Evolutionary conservation across 768 basidiomycete species (phyloP).

Genomic region (Leccinum boreale): DNA sequence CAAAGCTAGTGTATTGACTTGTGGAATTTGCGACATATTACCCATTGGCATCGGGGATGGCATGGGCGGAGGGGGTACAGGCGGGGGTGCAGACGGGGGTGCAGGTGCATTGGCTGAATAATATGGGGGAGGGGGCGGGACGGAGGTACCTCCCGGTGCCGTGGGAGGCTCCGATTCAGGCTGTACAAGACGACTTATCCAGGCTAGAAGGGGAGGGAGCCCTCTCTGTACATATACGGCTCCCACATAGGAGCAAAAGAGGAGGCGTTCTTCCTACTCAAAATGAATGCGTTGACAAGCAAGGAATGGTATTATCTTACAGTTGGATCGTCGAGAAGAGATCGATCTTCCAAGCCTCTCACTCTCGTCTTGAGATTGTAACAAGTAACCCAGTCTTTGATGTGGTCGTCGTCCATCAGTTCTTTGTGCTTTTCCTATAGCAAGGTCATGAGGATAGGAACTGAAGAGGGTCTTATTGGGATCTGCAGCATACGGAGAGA

Average conservation of each 20-base stretch:
- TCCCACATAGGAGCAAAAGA: constrained; percentile 63
- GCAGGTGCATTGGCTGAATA: constrained; percentile 13
- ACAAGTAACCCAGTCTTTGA: constrained; percentile 46
- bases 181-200: constrained; percentile 57
- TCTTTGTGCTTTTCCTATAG: constrained; percentile 24
- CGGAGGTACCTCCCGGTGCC: constrained; percentile 14
- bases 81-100: constrained; percentile 11
- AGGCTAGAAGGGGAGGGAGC: constrained; percentile 43
- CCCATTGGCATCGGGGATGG: constrained; percentile 12
- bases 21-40: constrained; percentile 26
- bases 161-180: constrained; percentile 36
- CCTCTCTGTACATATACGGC: constrained; percentile 64
- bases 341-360: constrained; percentile 40
- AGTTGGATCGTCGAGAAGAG: constrained; percentile 35
- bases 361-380: constrained; percentile 56
- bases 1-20: constrained; percentile 41
- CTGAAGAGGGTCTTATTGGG: not conserved
- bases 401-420: constrained; percentile 36
- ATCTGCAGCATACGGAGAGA: constrained; percentile 39
- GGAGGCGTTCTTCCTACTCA: constrained; percentile 49
- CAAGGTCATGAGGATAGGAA: not conserved
- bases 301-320: constrained; percentile 19
- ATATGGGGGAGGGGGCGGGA: constrained; percentile 27
- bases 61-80: constrained; percentile 24
- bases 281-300: constrained; percentile 2